Base-by-base conservation (phyloP, 192 early-diverging fungal species). In the Umbelopsis sp. region DNA sequence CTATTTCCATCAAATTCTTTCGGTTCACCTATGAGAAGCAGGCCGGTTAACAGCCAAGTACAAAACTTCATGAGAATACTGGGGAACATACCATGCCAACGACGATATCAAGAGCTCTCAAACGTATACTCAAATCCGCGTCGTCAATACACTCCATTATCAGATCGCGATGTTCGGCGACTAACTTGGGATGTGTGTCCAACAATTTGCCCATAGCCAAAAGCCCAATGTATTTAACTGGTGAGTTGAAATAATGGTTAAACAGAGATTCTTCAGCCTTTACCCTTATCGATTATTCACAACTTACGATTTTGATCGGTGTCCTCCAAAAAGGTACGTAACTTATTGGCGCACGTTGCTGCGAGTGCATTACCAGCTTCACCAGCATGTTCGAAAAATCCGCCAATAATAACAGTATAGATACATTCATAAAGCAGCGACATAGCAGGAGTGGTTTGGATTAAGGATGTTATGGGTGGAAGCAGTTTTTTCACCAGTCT, bases 401-500 rank as follows among this genome's bases (percentile, higher is more conserved):
- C 93, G 35, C 96, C 96, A 25, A 86, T 85, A 44, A 99, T 94
- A 11, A 94, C 92, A 3, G 96, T 97, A 65, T 97, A 87, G 23
- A 99, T 93, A 79, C 95, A 97, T 82, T 99, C 98, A 82, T 98
- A 99, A n/a, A 97, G 80, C 9, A 99, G 84, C 16, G 95, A 97
- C 93, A 97, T 97, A 46, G 98, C 98, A 3, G 84, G 81, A 0
- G 98, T 99, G 12, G 84, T 92, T 75, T 92, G 87, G 25, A 99
- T 92, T 33, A 97, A 80, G 41, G 90, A 87, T 3, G 93, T 89
- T 30, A 99, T 85, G 6, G 95, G 92, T 15, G 85, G 87, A 25
- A 94, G 78, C 2, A 99, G 83, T 74, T 98, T 98, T 58, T 94
- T 94, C 35, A 91, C 89, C 70, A 99, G 78, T 25, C 98, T 87